These are phyloP conservation scores for Bocquillonia castaneifolia DNA, from an alignment of 441 rosid species.

Conservation along the genomic window DNA sequence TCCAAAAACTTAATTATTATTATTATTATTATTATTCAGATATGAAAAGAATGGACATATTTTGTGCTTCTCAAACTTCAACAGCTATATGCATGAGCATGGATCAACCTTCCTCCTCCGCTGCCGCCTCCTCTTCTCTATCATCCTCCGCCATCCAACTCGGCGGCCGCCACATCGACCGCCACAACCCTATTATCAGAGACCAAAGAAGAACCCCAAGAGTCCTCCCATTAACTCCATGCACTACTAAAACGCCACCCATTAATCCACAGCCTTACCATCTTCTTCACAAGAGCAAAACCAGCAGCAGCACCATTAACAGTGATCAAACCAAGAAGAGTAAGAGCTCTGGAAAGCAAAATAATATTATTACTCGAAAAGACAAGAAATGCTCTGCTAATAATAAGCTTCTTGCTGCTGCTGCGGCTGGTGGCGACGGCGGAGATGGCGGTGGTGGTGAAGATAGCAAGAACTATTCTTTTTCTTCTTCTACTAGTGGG, in stretches of 20 bases:
- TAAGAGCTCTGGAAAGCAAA: constrained; percentile 20
- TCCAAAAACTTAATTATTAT: constrained; percentile 1
- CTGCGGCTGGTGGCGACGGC: constrained; percentile 10
- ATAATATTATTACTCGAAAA: constrained; percentile 12
- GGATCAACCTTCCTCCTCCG: constrained; percentile 51
- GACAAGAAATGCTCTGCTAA: constrained; percentile 27
- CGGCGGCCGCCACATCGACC: constrained; percentile 82
- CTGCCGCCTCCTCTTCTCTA: constrained; percentile 38
- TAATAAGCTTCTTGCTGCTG: background rate
- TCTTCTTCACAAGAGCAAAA: constrained; percentile 40
- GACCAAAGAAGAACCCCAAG: constrained; percentile 60
- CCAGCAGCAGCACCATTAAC: constrained; percentile 18
- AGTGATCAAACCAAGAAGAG: constrained; percentile 26
- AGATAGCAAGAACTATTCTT: constrained; percentile 17
- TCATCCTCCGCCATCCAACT: constrained; percentile 33
- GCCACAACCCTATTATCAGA: constrained; percentile 88
- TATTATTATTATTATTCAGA: too few species aligned
- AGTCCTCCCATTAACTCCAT: constrained; percentile 44
- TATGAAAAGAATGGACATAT: constrained; percentile 47
- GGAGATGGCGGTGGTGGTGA: constrained; percentile 10
- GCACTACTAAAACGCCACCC: constrained; percentile 45
- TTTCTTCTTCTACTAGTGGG: background rate
- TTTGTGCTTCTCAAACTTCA: constrained; percentile 81
- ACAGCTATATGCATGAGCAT: constrained; percentile 56
- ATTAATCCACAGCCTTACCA: constrained; percentile 53